Conservation (phyloP, 148 eudicot genomes). For the Fallopia convolvulus region DNA sequence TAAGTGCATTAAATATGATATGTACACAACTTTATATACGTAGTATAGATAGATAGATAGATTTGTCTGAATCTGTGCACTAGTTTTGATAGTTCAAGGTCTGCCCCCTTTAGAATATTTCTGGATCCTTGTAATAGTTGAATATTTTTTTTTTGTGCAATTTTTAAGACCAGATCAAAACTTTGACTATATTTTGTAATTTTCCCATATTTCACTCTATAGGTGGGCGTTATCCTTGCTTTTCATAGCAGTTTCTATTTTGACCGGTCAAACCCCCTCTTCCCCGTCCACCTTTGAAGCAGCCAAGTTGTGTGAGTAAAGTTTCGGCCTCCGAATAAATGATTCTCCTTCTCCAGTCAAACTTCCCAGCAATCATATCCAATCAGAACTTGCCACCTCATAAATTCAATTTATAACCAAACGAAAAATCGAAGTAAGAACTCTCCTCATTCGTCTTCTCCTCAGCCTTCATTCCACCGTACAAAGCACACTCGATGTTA, state of each 20-base stretch:
- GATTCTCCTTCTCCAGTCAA: not conserved
- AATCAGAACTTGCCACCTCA: not conserved
- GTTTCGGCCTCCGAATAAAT: not conserved
- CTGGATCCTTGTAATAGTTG: too few species aligned
- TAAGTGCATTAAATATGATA: too few species aligned
- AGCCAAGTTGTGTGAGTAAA: not conserved
- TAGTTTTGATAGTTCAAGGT: too few species aligned
- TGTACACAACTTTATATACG: too few species aligned
- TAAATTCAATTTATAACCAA: not conserved
- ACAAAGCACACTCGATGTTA: not conserved
- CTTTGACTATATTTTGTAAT: too few species aligned
- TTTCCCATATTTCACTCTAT: too few species aligned
- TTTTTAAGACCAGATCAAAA: too few species aligned
- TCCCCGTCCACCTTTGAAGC: not conserved
- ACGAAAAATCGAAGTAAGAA: not conserved
- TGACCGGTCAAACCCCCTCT: constrained; percentile 2
- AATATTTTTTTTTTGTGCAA: too few species aligned
- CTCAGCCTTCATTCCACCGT: not conserved
- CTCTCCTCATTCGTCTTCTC: not conserved
- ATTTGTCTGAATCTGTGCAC: too few species aligned
- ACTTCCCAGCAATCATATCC: not conserved
- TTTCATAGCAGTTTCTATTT: not conserved
- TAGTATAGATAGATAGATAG: too few species aligned
- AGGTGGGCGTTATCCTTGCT: not conserved
- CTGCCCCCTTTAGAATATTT: too few species aligned